Evolutionary conservation across 2,329 filamentous ascomycete genomes (phyloP).

Genomic region (Calonectria henricotiae): DNA sequence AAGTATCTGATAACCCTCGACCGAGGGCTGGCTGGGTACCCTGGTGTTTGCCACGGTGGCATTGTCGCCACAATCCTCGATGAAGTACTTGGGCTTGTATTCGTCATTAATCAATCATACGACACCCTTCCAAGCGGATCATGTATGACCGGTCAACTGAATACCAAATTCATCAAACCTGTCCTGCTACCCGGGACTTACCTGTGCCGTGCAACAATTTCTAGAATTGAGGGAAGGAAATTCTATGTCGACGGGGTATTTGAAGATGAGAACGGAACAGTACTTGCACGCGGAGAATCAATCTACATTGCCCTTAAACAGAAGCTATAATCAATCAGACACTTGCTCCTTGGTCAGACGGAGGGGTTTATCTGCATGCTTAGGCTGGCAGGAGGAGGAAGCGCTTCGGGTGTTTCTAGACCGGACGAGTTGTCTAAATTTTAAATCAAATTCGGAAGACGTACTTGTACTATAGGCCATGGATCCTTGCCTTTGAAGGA

Average conservation of each 20-base stretch:
- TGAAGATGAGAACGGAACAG: background rate
- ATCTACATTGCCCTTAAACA: conserved; percentile 1
- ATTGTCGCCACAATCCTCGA: background rate
- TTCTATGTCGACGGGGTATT: background rate
- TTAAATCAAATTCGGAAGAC: background rate
- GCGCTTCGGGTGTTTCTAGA: conserved; percentile 17
- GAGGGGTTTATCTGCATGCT: conserved; percentile 1
- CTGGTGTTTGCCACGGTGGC: conserved; percentile 10
- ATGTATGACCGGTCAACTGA: background rate
- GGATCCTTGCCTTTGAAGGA: conserved; percentile 12
- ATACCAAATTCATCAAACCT: conserved; percentile 6
- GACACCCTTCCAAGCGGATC: background rate
- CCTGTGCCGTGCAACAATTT: background rate
- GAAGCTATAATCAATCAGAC: background rate
- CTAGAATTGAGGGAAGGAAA: conserved; percentile 10
- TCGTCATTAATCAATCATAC: background rate
- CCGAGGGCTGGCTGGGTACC: background rate
- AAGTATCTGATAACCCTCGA: background rate
- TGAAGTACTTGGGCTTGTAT: background rate
- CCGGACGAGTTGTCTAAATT: background rate
- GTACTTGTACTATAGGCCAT: conserved; percentile 12
- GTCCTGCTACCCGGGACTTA: conserved; percentile 14
- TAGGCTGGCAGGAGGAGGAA: background rate
- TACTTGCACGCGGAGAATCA: conserved; percentile 1
- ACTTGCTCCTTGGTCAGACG: no score